A percentile compares a stretch with the other conserved stretches of the same genome.
These are phyloP conservation scores for Eleusine indica DNA, from an alignment of 176 grass and related monocot genomes.

Conservation along the genomic window DNA sequence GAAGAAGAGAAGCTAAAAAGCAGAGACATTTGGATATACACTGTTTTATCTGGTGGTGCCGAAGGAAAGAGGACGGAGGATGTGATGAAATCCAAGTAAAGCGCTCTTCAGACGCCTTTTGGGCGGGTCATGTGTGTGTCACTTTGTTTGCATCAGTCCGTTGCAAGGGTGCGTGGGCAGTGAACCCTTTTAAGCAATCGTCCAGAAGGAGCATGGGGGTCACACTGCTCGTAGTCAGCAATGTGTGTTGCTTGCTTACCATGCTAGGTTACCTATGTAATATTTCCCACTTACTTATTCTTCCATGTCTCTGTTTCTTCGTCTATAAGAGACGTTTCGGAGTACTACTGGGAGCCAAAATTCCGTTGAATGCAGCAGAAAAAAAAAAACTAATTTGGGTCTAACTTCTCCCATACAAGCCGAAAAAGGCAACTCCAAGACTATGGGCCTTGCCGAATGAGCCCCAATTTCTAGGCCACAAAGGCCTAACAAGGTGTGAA, in stretches of 20 bases:
- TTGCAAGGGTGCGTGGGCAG: background rate
- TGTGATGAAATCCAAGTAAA: background rate
- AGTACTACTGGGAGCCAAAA: background rate
- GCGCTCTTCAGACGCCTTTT: background rate
- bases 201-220: background rate
- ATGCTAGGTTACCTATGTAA: background rate
- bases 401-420: background rate
- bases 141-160: background rate
- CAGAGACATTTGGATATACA: background rate
- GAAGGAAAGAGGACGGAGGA: background rate
- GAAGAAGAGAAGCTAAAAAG: background rate
- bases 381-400: background rate
- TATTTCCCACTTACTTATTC: background rate
- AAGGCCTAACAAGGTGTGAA: background rate
- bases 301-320: background rate
- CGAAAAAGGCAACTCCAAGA: background rate
- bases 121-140: background rate
- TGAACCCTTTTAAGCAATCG: background rate
- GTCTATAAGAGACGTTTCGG: background rate
- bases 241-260: background rate
- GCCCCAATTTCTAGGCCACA: background rate
- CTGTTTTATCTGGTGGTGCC: background rate
- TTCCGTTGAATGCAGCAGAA: background rate
- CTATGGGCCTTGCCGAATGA: background rate
- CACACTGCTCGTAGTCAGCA: background rate